phyloP scores from a whole-genome alignment of 2,329 filamentous ascomycete species.

The Exophiala alcalophila region DNA sequence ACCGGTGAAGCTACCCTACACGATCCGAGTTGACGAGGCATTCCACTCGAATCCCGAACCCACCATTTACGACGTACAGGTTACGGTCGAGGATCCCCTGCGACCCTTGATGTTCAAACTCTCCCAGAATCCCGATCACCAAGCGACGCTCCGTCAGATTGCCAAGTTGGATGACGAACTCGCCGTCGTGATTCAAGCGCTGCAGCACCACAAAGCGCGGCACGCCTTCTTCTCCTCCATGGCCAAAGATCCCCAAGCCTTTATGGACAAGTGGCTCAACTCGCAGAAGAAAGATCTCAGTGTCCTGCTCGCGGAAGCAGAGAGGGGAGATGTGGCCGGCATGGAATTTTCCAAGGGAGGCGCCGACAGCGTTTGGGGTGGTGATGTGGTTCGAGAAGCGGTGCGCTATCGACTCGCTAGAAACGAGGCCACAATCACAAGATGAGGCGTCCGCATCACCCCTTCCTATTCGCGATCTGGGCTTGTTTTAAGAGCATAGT shows the following conservation, averaged over 20 bases:
- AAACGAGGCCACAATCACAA: slow-evolving; percentile 39
- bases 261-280: slow-evolving; percentile 82
- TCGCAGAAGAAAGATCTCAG: slow-evolving; percentile 90
- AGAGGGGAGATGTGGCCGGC: slow-evolving; percentile 55
- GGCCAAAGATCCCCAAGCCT: slow-evolving; percentile 75
- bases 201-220: slow-evolving; percentile 82
- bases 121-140: slow-evolving; percentile 67
- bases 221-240: slow-evolving; percentile 81
- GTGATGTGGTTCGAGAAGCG: slow-evolving; percentile 58
- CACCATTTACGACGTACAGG: slow-evolving; percentile 86
- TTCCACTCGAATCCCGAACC: slow-evolving; percentile 70
- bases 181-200: slow-evolving; percentile 75
- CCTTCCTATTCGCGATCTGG: too few species aligned
- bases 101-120: slow-evolving; percentile 61
- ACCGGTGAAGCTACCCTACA: slow-evolving; percentile 82
- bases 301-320: slow-evolving; percentile 78
- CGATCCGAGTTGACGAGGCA: slow-evolving; percentile 83
- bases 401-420: slow-evolving; percentile 60
- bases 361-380: slow-evolving; percentile 61
- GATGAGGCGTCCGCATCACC: too few species aligned
- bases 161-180: slow-evolving; percentile 78
- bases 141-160: slow-evolving; percentile 72
- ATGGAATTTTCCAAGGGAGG: slow-evolving; percentile 51
- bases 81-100: slow-evolving; percentile 79
- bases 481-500: too few species aligned